Evolutionary conservation across 2,329 filamentous ascomycete genomes (phyloP), one percentile per base, ranked within the genome.

Genomic region (Lizonia empirigonia): DNA sequence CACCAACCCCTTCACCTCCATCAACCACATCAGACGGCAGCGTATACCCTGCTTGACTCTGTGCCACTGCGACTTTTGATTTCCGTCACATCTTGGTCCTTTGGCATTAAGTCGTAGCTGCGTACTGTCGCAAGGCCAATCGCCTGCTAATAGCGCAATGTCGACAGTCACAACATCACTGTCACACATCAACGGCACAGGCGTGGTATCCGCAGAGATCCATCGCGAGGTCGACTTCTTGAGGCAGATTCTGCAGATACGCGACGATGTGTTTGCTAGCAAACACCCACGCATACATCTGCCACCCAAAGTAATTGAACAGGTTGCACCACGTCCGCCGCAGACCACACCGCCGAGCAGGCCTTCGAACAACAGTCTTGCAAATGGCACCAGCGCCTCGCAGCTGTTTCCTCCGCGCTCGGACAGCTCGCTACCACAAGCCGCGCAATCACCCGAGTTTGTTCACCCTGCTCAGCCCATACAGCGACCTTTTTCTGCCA

Each of bases 241-340:
- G 78, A 83, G 88, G 69, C 90, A 87, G 76, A 89, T 97, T 66
- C 73, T 96, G 68, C 84, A 81, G 62, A 86, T 97, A 74, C 87
- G 86, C 74, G 89, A 96, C 78, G 81, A 86, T 62, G 83, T 97
- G 63, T 80, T 94, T 69, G 84, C 89, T 72, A 91, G 92, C 68
- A 85, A 82, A 63, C 88, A 92, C 68, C 80, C 82, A 59, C 79
- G 79, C 64, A 78, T 86, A 69, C 84, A 80, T 66, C 78, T 85
- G 56, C 80, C 82, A 60, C 72, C 78, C 61, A 76, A 80, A 71
- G 78, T 81, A 57, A 70, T 76, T 64, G 76, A 76, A 69, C 68
- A 73, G 63, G 63, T 74, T 63, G 67, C 64, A 68, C 65, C 68
- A 52, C 69, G 67, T 68, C 64, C 61, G 30, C 53, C 57, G 38